Base-by-base conservation (phyloP, 768 basidiomycete genomes). In the Glaciozyma antarctica region DNA sequence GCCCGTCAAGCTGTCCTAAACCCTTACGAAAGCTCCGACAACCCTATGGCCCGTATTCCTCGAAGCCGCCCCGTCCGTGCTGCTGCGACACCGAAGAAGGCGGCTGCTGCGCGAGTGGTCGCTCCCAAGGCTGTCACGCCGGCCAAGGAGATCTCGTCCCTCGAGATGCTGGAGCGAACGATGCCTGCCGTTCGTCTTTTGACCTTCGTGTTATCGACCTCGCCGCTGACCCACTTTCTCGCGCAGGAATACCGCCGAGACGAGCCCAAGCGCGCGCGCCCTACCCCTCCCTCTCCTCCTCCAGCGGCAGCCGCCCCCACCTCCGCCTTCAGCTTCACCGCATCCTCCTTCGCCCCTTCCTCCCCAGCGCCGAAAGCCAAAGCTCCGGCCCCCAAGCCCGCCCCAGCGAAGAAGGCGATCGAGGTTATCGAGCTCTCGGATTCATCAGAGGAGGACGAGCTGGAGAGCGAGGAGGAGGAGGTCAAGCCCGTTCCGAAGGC, bases 131-230 rank as follows among this genome's bases (percentile, higher is more conserved):
- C 58, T 6, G 57, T 24, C 54, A 12, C 58, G 6, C 47, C 58
- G 47, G 34, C 61, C 24, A 51, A 62, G 38, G 60, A 68, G 45
- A 47, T 63, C 7, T 58, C 65, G n/a, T 63, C 65, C 3, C 44
- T 66, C 7, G 69, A 70, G 58, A 52, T 57, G 49, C 63, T 70
- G 41, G 65, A 70, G 65, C 56, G 69, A 12, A 63, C 61, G 0
- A 70, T 70, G 69, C 69, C 69, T 8, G 65, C 63, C 24, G 69
- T 66, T 26, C 60, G 68, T 59, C 15, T 28, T 22, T 17, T n/a
- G 13, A 21, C 2, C 16, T 13, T 7, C 19, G 22, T 0, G 28
- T 30, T 43, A 17, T 44, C 48, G 4, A 2, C 2, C 41, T 0
- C 9, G 2, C 22, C 38, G 2, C 12, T 22, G 16, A 34, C 13